These are phyloP conservation scores for Monosporascus sp. DNA, from an alignment of 2,329 filamentous ascomycete genomes.

Conservation along the genomic window DNA sequence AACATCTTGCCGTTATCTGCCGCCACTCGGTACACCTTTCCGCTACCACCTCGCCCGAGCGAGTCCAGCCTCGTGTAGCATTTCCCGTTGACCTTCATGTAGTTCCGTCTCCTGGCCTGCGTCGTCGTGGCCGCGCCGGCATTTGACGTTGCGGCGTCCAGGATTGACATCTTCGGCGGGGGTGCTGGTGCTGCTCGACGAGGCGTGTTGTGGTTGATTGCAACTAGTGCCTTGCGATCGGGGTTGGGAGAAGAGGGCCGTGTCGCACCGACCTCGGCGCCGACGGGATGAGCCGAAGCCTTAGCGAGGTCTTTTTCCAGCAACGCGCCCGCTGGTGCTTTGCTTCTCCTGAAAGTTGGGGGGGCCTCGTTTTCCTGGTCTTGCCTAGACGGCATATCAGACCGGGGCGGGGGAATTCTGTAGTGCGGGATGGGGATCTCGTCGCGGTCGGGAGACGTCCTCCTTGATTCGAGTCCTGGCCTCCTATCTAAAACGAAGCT, in stretches of 20 bases:
- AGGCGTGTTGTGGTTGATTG: conserved; percentile 63
- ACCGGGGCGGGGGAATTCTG: conserved; percentile 49
- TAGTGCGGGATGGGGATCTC: conserved; percentile 48
- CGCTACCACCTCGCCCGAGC: conserved; percentile 87
- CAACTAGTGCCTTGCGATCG: conserved; percentile 50
- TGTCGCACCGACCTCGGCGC: conserved; percentile 34
- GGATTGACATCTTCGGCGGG: conserved; percentile 91
- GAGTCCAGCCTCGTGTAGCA: conserved; percentile 85
- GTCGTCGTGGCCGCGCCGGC: conserved; percentile 74
- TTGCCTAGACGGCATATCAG: conserved; percentile 55
- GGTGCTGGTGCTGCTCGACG: conserved; percentile 73
- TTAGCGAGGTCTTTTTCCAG: conserved; percentile 52
- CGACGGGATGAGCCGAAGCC: conserved; percentile 45
- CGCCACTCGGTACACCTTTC: conserved; percentile 92
- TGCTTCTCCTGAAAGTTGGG: conserved; percentile 60
- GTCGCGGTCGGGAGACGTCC: conserved; percentile 28
- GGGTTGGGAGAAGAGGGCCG: conserved; percentile 47
- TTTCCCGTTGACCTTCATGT: conserved; percentile 85
- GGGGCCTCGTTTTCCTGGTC: conserved; percentile 85
- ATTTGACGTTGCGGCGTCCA: conserved; percentile 83
- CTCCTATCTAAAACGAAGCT: conserved; percentile 16
- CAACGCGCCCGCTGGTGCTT: conserved; percentile 47
- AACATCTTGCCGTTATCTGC: conserved; percentile 96
- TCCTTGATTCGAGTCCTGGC: conserved; percentile 7
- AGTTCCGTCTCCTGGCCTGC: conserved; percentile 72